Conservation (phyloP, 371 early-diverging fungal species). For the Blakeslea trispora region DNA sequence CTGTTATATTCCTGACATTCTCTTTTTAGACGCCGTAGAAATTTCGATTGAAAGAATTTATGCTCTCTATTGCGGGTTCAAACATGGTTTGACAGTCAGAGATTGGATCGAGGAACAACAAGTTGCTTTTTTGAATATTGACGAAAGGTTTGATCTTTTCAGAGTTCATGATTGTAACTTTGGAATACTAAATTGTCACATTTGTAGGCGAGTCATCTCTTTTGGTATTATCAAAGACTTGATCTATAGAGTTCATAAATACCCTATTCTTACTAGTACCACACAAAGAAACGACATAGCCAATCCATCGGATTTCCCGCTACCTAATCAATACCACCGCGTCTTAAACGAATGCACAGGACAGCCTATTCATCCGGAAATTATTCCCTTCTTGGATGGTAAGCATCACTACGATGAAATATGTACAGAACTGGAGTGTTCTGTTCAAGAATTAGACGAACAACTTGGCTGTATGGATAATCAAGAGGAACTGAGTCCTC, state of each 20-base stretch:
- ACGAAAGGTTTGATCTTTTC: no score
- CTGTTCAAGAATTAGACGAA: constrained; percentile 58
- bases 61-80: constrained; percentile 72
- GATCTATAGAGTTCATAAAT: constrained; percentile 81
- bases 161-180: no score
- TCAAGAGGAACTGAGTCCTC: not conserved
- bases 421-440: constrained; percentile 65
- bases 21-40: constrained; percentile 30
- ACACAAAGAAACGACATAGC: constrained; percentile 9
- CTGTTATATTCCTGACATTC: constrained; percentile 2
- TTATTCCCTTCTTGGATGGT: constrained; percentile 63
- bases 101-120: constrained; percentile 80
- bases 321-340: constrained; percentile 19
- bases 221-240: constrained; percentile 83
- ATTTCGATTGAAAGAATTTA: constrained; percentile 63
- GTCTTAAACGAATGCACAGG: constrained; percentile 44
- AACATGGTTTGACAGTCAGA: constrained; percentile 70
- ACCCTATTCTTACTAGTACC: constrained; percentile 62
- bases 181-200: not conserved
- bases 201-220: constrained; percentile 72
- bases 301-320: constrained; percentile 13
- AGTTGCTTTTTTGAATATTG: constrained; percentile 61
- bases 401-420: constrained; percentile 74
- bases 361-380: constrained; percentile 37
- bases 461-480: constrained; percentile 36